phyloP scores from a whole-genome alignment of 1,139 yeast genomes.

The Pichia sp. region DNA sequence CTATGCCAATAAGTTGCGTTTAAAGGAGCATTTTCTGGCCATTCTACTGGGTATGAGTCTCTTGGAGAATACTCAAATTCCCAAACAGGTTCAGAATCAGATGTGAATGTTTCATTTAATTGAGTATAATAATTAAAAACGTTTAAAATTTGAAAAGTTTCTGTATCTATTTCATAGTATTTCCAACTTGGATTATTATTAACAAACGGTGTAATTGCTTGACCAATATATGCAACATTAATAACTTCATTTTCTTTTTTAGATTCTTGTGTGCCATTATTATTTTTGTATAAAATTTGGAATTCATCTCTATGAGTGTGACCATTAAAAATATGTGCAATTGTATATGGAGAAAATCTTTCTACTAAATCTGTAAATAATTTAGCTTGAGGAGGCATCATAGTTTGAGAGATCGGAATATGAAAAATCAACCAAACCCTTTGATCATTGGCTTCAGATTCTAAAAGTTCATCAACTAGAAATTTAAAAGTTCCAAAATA shows the following conservation, averaged over 20 bases:
- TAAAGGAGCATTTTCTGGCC: slow-evolving; percentile 49
- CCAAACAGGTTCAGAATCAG: slow-evolving; percentile 51
- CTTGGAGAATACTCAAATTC: slow-evolving; percentile 50
- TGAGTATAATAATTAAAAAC: slow-evolving; percentile 50
- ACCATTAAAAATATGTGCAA: slow-evolving; percentile 65
- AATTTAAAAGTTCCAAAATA: slow-evolving; percentile 60
- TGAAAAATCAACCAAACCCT: slow-evolving; percentile 71
- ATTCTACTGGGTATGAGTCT: slow-evolving; percentile 37
- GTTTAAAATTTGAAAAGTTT: slow-evolving; percentile 57
- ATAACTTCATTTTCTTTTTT: slow-evolving; percentile 41
- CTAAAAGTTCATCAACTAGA: slow-evolving; percentile 53
- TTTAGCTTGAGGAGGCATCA: slow-evolving; percentile 57
- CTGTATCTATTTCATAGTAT: slow-evolving; percentile 61
- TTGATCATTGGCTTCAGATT: slow-evolving; percentile 50
- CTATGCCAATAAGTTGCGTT: slow-evolving; percentile 57
- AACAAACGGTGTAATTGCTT: slow-evolving; percentile 57
- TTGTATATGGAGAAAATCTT: slow-evolving; percentile 62
- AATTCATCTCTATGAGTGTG: slow-evolving; percentile 71
- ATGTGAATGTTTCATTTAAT: slow-evolving; percentile 47
- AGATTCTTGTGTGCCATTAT: slow-evolving; percentile 20
- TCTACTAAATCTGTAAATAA: slow-evolving; percentile 53
- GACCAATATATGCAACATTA: slow-evolving; percentile 60
- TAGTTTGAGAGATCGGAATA: slow-evolving; percentile 56
- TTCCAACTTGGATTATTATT: slow-evolving; percentile 66
- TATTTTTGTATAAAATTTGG: slow-evolving; percentile 40